Base-by-base conservation (phyloP, 768 basidiomycete genomes). In the Pisolithus tinctorius region DNA sequence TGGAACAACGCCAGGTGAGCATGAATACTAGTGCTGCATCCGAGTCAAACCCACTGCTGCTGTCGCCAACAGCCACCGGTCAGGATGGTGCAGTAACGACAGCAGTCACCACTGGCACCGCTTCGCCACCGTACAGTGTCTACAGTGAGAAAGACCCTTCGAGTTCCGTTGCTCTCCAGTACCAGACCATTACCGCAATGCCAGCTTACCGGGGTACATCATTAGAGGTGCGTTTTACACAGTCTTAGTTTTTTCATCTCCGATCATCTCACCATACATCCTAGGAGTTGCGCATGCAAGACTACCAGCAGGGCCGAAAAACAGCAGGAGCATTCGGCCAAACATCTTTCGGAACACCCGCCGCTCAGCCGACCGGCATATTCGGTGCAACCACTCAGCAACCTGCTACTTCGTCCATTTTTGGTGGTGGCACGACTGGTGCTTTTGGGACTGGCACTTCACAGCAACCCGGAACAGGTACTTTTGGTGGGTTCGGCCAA, bases 141-240 rank as follows among this genome's bases (percentile, higher is more conserved):
- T 81, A 74, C 54, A 63, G 48, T 34, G 91, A 93, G 62, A 89
- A 89, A 58, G 91, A 93, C 56, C 59, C 70, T 14, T 63, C 69
- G 8, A 57, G 71, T 16, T 71, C 47, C 46, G 52, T 69, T 11
- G 79, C 72, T 4, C 72, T 86, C 39, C 84, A 88, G 54, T 95
- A 86, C 66, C 91, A 94, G 67, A 79, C 83, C 36, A 91, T 92
- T 49, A 79, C 84, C 16, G 84, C 84, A 55, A 89, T 86, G 77
- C 86, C 86, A 14, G 76, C 77, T 16, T 95, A 93, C 63, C 69
- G 77, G 52, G 84, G 86, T 39, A 83, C 78, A 54, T 93, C 90
- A 20, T 79, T 88, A 55, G 91, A 85, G 75, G 88, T 82, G 57
- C 45, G 72, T 45, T 67, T 60, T 53, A 34, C 4, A 7, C 43